Conservation (phyloP, 116 monocot genomes). For the Zostera marina region DNA sequence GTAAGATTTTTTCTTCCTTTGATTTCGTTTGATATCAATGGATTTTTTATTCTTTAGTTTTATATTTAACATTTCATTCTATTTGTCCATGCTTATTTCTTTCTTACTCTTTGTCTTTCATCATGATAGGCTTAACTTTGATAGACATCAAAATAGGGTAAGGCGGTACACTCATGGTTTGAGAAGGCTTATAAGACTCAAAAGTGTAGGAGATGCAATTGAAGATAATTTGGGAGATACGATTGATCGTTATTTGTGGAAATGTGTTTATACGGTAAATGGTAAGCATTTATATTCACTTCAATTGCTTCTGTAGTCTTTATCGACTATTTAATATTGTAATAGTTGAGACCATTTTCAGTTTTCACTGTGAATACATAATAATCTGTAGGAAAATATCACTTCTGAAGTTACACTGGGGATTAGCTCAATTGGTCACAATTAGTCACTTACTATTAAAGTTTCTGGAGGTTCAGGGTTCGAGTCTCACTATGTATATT, state of each 20-base stretch:
- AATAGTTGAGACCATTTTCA: no score
- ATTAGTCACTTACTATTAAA: no score
- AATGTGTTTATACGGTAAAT: conserved; percentile 52
- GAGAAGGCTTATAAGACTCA: conserved; percentile 64
- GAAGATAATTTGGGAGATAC: conserved; percentile 59
- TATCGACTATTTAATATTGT: no score
- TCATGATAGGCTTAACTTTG: conserved; percentile 67
- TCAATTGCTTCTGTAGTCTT: neutral
- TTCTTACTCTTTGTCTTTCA: conserved; percentile 7
- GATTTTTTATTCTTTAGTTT: neutral
- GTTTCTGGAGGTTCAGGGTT: no score
- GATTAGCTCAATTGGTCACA: no score
- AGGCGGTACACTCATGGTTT: conserved; percentile 80
- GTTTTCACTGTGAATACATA: no score
- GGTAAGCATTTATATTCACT: conserved; percentile 19
- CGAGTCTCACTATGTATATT: no score
- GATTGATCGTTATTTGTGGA: conserved; percentile 67
- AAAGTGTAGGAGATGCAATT: conserved; percentile 46
- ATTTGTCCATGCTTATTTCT: conserved; percentile 1
- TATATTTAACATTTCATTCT: neutral
- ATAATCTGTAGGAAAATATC: no score
- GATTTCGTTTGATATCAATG: neutral
- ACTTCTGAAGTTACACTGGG: no score
- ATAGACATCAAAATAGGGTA: conserved; percentile 64
- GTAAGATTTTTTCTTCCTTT: conserved; percentile 25